These are phyloP conservation scores for Martiniozyma asiatica DNA, from an alignment of 1,139 yeast genomes.

Conservation along the genomic window DNA sequence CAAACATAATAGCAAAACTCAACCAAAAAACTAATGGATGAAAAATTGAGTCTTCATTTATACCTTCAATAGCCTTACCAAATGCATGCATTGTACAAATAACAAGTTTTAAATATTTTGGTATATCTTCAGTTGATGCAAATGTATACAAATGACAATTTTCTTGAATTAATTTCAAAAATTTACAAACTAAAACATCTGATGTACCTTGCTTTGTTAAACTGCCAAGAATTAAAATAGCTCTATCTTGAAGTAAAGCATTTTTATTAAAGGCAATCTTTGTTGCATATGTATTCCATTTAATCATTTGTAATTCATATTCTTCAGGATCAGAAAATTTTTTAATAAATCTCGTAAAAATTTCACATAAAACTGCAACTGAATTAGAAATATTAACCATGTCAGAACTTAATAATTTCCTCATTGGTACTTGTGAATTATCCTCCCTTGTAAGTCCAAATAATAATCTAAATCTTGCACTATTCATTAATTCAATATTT, in stretches of 20 bases:
- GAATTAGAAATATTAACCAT: conserved; percentile 35
- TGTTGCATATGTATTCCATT: conserved; percentile 60
- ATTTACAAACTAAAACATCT: conserved; percentile 37
- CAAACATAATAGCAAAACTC: conserved; percentile 29
- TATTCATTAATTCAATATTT: conserved; percentile 49
- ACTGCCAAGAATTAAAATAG: conserved; percentile 62
- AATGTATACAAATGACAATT: conserved; percentile 1
- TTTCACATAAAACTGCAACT: conserved; percentile 54
- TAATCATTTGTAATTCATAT: conserved; percentile 48
- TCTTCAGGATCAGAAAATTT: conserved; percentile 32
- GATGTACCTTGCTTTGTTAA: conserved; percentile 53
- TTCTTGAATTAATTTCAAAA: conserved; percentile 9
- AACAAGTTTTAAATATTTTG: conserved; percentile 6
- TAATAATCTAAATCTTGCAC: conserved; percentile 61
- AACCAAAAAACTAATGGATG: conserved; percentile 61
- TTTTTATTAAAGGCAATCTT: conserved; percentile 50
- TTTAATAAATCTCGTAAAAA: conserved; percentile 48
- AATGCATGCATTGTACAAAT: conserved; percentile 35
- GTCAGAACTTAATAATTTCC: conserved; percentile 14
- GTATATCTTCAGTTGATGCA: conserved; percentile 11
- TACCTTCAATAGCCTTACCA: conserved; percentile 52
- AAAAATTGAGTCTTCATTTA: conserved; percentile 41
- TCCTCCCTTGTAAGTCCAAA: conserved; percentile 71
- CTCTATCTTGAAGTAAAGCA: conserved; percentile 61
- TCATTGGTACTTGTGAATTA: conserved; percentile 7